Conservation (phyloP, 495 filamentous ascomycete genomes). For the Parathielavia appendiculata region DNA sequence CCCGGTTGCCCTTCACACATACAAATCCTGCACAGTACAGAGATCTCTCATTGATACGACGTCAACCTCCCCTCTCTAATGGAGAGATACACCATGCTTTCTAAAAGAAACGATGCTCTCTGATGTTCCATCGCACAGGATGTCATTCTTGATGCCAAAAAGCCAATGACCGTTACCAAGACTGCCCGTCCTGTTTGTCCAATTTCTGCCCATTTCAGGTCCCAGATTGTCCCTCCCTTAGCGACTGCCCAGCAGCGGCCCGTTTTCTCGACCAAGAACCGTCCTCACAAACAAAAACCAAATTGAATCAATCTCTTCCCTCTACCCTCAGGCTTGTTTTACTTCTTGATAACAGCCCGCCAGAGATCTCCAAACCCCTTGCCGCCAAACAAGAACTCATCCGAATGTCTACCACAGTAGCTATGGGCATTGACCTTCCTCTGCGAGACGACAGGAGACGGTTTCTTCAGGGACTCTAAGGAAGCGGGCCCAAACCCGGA, state of each 20-base stretch:
- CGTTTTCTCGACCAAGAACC: neutral
- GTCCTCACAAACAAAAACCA: neutral
- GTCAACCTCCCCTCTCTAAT: no score
- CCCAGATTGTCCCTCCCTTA: neutral
- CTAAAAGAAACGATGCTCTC: no score
- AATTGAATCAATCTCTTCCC: neutral
- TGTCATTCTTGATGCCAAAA: no score
- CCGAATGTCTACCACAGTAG: constrained; percentile 34
- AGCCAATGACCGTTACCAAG: no score
- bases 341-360: constrained; percentile 25
- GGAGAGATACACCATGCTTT: no score
- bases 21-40: no score
- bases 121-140: no score
- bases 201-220: no score
- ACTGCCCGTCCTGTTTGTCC: no score
- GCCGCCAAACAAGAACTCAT: constrained; percentile 32
- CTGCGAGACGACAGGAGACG: neutral
- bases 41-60: no score
- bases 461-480: neutral
- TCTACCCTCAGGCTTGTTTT: constrained; percentile 1
- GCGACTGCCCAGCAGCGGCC: neutral
- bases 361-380: constrained; percentile 27
- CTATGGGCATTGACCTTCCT: constrained; percentile 33
- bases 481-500: neutral
- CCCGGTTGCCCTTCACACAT: no score